Evolutionary conservation across 1,284 basidiomycete genomes (phyloP), one percentile per base, ranked within the genome.

Genomic region (Pisolithus thermaeus): DNA sequence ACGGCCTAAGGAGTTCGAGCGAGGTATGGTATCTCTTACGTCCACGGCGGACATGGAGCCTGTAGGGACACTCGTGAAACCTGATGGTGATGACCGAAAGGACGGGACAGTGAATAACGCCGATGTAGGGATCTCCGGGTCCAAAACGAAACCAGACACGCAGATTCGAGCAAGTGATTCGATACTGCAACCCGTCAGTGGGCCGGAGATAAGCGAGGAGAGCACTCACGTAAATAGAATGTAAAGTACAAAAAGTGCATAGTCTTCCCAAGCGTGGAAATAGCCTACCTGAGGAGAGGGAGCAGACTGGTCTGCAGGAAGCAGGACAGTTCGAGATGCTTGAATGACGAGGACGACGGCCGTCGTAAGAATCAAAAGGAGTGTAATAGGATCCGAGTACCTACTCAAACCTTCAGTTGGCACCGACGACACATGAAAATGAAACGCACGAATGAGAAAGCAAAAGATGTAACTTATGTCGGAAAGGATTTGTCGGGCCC

Each of bases 81-180:
- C 69, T 8, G 71, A 58, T 40, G 65, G 63, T 47, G 65, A 46
- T 32, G 70, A 35, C 11, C 11, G 12, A 35, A 35, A 59, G 51
- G 75, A 72, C 1, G 74, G 68, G 3, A 75, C 72, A 12, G 72
- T 71, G 61, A 85, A 82, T 8, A 85, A 64, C 22, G 77, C 69
- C 23, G 72, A 78, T 5, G 80, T 66, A 32, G 80, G 80, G 8
- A 87, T 73, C 56, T 92, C 87, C 8, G 95, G 93, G 65, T 97
- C 94, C 53, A 97, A 78, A 25, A 98, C 67, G 57, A 99, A 81
- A 16, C 96, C 96, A 11, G 91, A 93, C 25, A 96, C 90, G 61
- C 92, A 81, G 65, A 97, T 94, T 22, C 95, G 85, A 39, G 91
- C 91, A 55, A 90, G 75, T 50, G 90, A 83, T 73, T 99, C 96